phyloP scores from a whole-genome alignment of 108 stramenopile genomes.

The Nannochloropsis granulata region DNA sequence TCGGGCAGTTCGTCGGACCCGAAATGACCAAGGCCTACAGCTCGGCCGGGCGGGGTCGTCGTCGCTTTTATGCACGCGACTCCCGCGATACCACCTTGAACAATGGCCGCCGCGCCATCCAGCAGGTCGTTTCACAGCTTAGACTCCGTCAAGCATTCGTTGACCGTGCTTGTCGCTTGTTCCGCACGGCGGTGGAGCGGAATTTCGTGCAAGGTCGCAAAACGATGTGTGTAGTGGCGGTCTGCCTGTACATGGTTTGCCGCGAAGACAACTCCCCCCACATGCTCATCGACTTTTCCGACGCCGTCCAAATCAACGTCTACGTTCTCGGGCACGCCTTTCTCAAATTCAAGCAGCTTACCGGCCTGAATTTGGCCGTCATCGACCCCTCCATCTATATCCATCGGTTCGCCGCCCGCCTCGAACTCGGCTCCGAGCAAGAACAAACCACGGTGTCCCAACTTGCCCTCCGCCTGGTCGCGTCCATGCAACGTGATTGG shows the following conservation, averaged over 20 bases:
- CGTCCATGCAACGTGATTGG: conserved; percentile 95
- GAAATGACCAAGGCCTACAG: conserved; percentile 57
- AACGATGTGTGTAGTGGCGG: conserved; percentile 78
- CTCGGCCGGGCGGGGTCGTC: conserved; percentile 23
- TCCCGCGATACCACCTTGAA: conserved; percentile 77
- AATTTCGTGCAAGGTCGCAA: conserved; percentile 82
- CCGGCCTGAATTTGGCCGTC: conserved; percentile 78
- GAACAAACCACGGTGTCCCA: conserved; percentile 14
- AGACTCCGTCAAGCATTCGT: conserved; percentile 59
- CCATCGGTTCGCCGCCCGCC: conserved; percentile 89
- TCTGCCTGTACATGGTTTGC: conserved; percentile 94
- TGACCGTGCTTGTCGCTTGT: conserved; percentile 78
- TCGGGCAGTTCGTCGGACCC: conserved; percentile 54
- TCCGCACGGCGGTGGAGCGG: conserved; percentile 78
- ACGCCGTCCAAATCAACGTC: conserved; percentile 92
- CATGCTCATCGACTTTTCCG: conserved; percentile 96
- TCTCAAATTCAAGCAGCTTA: conserved; percentile 70
- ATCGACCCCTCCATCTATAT: conserved; percentile 96
- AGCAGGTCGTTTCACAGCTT: conserved; percentile 52
- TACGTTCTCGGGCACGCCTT: conserved; percentile 92
- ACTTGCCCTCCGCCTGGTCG: conserved; percentile 56
- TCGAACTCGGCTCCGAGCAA: conserved; percentile 73
- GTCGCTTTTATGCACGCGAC: conserved; percentile 52
- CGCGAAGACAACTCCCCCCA: conserved; percentile 87
- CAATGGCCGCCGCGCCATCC: conserved; percentile 58